Conservation (phyloP, 257 asterid genomes). For the Solanum dulcamara region DNA sequence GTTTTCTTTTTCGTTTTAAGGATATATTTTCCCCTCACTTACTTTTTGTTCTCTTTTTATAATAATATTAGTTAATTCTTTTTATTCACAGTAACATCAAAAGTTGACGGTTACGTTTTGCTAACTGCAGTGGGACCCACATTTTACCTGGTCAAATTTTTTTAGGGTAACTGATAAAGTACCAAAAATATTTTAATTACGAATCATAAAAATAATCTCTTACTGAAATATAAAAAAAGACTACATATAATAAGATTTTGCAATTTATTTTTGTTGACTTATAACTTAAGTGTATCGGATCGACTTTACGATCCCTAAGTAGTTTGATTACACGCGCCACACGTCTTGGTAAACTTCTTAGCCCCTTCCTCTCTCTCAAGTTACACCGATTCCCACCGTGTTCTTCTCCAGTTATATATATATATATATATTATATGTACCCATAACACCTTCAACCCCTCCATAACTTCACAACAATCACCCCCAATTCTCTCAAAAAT, state of each 20-base stretch:
- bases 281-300: background rate
- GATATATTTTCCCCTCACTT: background rate
- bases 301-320: background rate
- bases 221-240: accelerated
- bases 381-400: background rate
- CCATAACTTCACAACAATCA: background rate
- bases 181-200: accelerated
- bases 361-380: background rate
- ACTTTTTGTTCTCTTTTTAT: background rate
- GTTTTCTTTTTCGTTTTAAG: background rate
- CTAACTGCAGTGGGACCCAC: background rate
- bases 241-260: background rate
- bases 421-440: background rate
- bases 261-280: background rate
- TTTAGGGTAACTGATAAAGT: background rate
- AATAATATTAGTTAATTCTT: background rate
- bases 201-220: no score
- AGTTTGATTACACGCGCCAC: background rate
- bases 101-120: background rate
- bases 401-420: background rate
- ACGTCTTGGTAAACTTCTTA: background rate
- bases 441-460: no score
- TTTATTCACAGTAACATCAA: background rate
- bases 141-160: accelerated
- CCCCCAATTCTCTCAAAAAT: background rate